Evolutionary conservation across 352 stramenopile species (phyloP), one percentile per base, ranked within the genome.

Genomic region (Peronospora farinosa): DNA sequence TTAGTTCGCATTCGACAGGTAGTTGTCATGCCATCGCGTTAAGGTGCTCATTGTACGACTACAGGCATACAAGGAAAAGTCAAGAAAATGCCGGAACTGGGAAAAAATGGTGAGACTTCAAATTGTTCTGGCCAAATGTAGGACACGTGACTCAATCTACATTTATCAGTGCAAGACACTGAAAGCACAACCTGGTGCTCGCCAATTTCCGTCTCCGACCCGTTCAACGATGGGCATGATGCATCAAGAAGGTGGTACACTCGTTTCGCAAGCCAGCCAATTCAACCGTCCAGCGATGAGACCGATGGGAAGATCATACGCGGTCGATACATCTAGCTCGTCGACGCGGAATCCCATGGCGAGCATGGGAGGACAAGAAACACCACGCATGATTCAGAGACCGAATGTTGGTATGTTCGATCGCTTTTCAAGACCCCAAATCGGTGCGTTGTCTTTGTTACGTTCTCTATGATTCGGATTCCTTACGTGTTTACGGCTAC

Each of bases 21-120:
- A 21, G 13, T 39, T 9, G 25, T 38, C 15, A 28, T 36, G 27
- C n/a, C 39, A 30, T 38, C n/a, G 16, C 23, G n/a, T 28, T 16
- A 38, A 25, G 6, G 4, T 25, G 17, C 6, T 47, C 11, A 40
- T 23, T 57, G 7, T 21, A 32, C 7, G 25, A 23, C 35, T 2
- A 5, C 13, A 92, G 82, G 80, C 82, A 23, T 93, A 91, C 72
- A 90, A 91, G 40, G 82, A 93, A 25, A 93, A 91, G 47, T 83
- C 82, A 9, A 54, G 79, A 39, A 90, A 90, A 66, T 93, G 82
- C 56, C 63, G 82, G 10, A 91, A 90, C 59, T 93, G 79, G 78
- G 82, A 93, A 58, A 93, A 91, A 61, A 90, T 93, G 79, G 82
- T 84, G 51, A 41, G 50, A 13, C 17, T n/a, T 38, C 0, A n/a